Conservation (phyloP, 2,329 filamentous ascomycete species). For the Botryosphaeria dothidea region DNA sequence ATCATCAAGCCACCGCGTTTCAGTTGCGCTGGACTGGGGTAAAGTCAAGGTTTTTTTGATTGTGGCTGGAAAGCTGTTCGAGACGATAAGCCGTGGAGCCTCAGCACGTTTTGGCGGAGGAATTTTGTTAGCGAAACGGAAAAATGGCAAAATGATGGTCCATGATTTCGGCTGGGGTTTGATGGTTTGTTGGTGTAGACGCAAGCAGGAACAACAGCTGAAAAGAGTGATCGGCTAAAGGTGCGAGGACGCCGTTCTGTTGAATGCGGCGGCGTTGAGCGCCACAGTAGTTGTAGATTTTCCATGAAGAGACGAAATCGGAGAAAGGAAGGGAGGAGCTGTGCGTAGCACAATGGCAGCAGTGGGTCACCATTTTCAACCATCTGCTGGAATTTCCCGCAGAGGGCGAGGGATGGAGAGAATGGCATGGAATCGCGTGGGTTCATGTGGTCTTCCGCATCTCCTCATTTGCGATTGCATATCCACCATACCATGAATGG, state of each 20-base stretch:
- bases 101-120: neutral
- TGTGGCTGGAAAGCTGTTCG: neutral
- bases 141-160: neutral
- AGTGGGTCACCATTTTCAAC: neutral
- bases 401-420: neutral
- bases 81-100: neutral
- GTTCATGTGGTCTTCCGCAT: neutral
- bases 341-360: neutral
- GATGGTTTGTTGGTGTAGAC: too few relatives aligned
- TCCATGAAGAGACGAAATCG: too few relatives aligned
- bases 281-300: too few relatives aligned
- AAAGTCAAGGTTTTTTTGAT: neutral
- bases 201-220: too few relatives aligned
- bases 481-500: neutral
- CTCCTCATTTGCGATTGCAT: conserved; percentile 1
- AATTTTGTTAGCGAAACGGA: neutral
- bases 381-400: neutral
- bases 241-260: too few relatives aligned
- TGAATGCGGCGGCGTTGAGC: neutral
- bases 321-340: neutral
- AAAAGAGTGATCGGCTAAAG: too few relatives aligned
- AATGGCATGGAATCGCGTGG: neutral
- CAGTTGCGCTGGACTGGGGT: neutral
- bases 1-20: conserved; percentile 10
- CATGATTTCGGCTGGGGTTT: neutral